phyloP scores from a whole-genome alignment of 306 rosid genomes.

The Herpetospermum pedunculosum region DNA sequence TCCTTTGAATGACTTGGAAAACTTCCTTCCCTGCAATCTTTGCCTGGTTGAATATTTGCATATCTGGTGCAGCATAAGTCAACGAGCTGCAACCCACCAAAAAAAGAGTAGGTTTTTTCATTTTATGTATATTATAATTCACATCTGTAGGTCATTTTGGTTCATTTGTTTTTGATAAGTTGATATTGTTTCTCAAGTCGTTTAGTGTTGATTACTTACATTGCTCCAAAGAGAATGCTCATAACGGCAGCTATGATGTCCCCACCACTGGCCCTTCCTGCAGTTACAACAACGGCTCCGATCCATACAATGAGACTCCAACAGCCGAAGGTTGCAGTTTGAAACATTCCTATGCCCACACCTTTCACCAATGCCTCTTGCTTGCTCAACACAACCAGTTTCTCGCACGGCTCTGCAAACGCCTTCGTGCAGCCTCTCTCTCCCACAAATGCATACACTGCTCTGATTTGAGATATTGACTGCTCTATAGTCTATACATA shows the following conservation, averaged over 20 bases:
- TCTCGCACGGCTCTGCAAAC: conserved; percentile 44
- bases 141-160: not conserved
- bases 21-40: conserved; percentile 80
- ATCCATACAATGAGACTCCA: conserved; percentile 82
- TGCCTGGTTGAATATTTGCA: conserved; percentile 84
- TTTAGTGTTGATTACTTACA: conserved; percentile 29
- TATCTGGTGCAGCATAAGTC: conserved; percentile 84
- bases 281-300: conserved; percentile 68
- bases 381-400: conserved; percentile 42
- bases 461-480: conserved; percentile 75
- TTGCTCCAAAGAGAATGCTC: conserved; percentile 92
- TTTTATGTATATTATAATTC: not conserved
- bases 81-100: conserved; percentile 39
- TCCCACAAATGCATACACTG: conserved; percentile 84
- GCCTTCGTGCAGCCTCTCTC: conserved; percentile 45
- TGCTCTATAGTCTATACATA: conserved; percentile 5
- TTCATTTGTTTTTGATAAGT: not conserved
- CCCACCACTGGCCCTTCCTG: conserved; percentile 54
- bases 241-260: conserved; percentile 62
- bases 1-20: conserved; percentile 67
- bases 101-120: not conserved
- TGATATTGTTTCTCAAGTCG: not conserved
- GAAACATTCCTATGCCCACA: conserved; percentile 78
- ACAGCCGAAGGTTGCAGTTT: conserved; percentile 59
- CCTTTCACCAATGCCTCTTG: conserved; percentile 78